These are phyloP conservation scores for Schizochytrium sp. DNA, from an alignment of 108 stramenopile genomes.

Conservation along the genomic window DNA sequence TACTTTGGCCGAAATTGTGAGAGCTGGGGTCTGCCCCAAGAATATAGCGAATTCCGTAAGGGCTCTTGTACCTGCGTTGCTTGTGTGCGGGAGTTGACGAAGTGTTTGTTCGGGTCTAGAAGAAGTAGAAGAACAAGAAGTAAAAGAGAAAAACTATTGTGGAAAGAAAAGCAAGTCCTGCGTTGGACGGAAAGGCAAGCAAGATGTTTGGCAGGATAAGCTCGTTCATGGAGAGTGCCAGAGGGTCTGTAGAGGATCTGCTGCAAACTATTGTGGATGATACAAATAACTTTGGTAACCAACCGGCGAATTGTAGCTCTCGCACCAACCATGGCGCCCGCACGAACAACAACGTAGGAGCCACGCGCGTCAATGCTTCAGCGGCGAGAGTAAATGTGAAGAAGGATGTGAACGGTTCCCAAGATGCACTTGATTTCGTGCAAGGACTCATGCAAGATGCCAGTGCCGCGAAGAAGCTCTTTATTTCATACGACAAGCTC, in stretches of 20 bases:
- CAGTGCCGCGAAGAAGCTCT: conserved; percentile 46
- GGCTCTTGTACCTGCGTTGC: too few species aligned
- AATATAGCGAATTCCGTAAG: too few species aligned
- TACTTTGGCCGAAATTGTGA: too few species aligned
- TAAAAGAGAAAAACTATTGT: too few species aligned
- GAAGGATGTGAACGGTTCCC: conserved; percentile 20
- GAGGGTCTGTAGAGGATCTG: conserved; percentile 27
- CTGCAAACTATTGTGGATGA: conserved; percentile 30
- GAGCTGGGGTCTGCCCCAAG: too few species aligned
- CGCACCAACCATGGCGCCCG: neutral
- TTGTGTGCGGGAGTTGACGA: too few species aligned
- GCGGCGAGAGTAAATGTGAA: neutral
- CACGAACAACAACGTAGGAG: neutral
- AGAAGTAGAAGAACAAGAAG: too few species aligned
- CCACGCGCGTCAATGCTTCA: neutral
- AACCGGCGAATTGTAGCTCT: neutral
- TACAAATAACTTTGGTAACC: neutral
- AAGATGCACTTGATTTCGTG: conserved; percentile 11
- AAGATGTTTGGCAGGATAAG: conserved; percentile 10
- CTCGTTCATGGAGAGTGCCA: conserved; percentile 48
- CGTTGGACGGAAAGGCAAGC: neutral
- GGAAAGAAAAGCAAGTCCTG: too few species aligned
- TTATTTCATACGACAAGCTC: conserved; percentile 15
- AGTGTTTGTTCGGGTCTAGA: too few species aligned
- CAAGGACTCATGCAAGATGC: neutral